These are phyloP conservation scores for Pseudocercospora crystallina DNA, from an alignment of 2,329 filamentous ascomycete genomes.

Conservation along the genomic window DNA sequence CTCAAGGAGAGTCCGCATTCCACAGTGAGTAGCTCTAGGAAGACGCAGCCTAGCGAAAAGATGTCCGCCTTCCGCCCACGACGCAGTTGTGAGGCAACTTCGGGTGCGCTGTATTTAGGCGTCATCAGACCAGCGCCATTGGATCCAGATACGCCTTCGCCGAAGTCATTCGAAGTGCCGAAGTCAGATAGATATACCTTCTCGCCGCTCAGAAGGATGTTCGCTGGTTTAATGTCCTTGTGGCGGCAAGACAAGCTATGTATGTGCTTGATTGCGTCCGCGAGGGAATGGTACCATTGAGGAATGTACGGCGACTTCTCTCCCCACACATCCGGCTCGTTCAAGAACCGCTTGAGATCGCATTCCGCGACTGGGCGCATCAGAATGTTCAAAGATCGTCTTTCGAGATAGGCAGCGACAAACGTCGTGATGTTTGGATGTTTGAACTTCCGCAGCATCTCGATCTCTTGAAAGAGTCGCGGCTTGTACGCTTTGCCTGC, in stretches of 20 bases:
- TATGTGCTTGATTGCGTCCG: slow-evolving; percentile 11
- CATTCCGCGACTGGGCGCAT: slow-evolving; percentile 15
- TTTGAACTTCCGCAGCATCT: slow-evolving; percentile 9
- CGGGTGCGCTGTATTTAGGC: slow-evolving; percentile 15
- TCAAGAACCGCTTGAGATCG: slow-evolving; percentile 9
- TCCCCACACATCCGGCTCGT: not conserved
- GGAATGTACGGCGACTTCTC: not conserved
- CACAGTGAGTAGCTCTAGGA: slow-evolving; percentile 12
- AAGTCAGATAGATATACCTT: slow-evolving; percentile 12
- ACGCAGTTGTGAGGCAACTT: not conserved
- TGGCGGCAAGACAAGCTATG: slow-evolving; percentile 8
- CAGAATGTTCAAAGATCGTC: slow-evolving; percentile 10
- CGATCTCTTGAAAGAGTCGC: slow-evolving; percentile 10
- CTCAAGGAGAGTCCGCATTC: no score
- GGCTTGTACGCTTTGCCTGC: not conserved
- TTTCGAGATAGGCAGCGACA: slow-evolving; percentile 70
- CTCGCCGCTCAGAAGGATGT: slow-evolving; percentile 77
- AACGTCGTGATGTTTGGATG: slow-evolving; percentile 64
- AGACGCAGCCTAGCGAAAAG: slow-evolving; percentile 15
- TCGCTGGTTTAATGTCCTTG: slow-evolving; percentile 86
- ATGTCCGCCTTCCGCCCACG: slow-evolving; percentile 11
- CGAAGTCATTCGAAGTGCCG: slow-evolving; percentile 5
- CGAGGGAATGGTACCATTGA: slow-evolving; percentile 11
- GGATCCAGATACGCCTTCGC: not conserved
- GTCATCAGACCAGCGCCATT: slow-evolving; percentile 9